Evolutionary conservation across 176 grass and related monocot genomes (phyloP), one percentile per base, ranked within the genome.

Genomic region (Oryza officinalis): DNA sequence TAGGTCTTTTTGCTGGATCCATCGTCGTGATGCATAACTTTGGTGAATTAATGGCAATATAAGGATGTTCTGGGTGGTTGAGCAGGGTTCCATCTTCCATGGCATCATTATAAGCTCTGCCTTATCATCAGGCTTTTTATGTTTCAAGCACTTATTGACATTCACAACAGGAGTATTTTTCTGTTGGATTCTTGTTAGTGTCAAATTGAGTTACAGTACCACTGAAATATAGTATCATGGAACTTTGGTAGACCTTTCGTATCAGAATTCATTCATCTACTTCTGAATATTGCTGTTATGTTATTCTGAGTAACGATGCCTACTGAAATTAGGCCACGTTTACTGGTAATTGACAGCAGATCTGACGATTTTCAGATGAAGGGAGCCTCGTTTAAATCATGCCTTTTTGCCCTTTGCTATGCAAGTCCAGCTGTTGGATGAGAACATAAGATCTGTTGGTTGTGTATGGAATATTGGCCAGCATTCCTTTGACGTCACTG

Each of bases 1-100:
- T 4, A 9, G 89, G 89, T 22, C 38, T 94, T 10, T 91, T 94
- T 79, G 89, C 86, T 75, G 92, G 92, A 76, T 94, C 89, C 26
- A 49, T 91, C 52, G 69, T 82, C 33, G 35, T 94, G 45, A 91
- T 94, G 89, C 80, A 77, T 27, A 89, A 87, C 74, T 94, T 83
- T 72, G 88, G 88, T 38, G 80, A 91, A 61, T 47, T 91, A 41
- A 88, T 94, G 88, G 71, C 78, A 23, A 71, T 90, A 49, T 93
- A 57, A 87, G 73, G 20, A 22, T 3, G n/a, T 11, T 41, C 13
- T 30, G 43, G 6, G 52, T 76, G 57, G 10, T 12, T 83, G 46
- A 73, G 54, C 38, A 37, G 25, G 10, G 7, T n/a, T 44, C 11
- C 6, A 74, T 25, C 25, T 79, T 67, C 27, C 77, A 47, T 57